Percentiles rank a stretch among this genome's conserved stretches.
phyloP scores from a whole-genome alignment of 2,329 filamentous ascomycete genomes.

The Pseudonectria buxi region DNA sequence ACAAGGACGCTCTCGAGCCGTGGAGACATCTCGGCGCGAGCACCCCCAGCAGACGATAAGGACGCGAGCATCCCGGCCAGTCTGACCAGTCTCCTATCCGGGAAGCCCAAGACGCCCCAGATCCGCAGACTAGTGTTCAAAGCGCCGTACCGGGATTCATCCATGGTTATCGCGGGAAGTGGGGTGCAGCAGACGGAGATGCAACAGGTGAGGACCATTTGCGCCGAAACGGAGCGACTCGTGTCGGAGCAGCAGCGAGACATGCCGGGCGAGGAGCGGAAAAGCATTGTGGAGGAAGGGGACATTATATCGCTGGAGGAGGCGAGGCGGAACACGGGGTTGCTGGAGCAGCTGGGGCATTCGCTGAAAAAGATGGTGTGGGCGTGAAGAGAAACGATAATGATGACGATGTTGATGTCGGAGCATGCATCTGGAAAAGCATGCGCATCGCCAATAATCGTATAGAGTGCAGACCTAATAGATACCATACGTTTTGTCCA shows the following conservation, averaged over 20 bases:
- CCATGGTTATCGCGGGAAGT: constrained; percentile 45
- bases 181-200: constrained; percentile 43
- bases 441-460: constrained; percentile 2
- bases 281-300: constrained; percentile 45
- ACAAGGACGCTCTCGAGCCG: constrained; percentile 68
- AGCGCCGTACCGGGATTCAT: constrained; percentile 47
- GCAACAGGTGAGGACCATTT: constrained; percentile 57
- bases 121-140: constrained; percentile 46
- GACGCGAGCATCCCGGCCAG: constrained; percentile 24
- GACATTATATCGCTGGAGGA: constrained; percentile 81
- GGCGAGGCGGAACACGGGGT: constrained; percentile 77
- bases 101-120: constrained; percentile 20
- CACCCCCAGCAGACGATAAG: constrained; percentile 12
- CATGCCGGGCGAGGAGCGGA: constrained; percentile 34
- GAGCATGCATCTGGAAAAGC: constrained; percentile 3
- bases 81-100: constrained; percentile 37
- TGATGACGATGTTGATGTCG: no score
- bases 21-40: constrained; percentile 24
- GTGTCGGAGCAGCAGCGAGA: constrained; percentile 43
- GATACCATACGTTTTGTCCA: constrained; percentile 10
- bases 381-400: constrained; percentile 37
- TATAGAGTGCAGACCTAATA: constrained; percentile 11
- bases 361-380: constrained; percentile 92
- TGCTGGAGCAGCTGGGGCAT: constrained; percentile 82
- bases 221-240: constrained; percentile 68